Conservation (phyloP, 352 stramenopile genomes). For the Phytophthora meadii region DNA sequence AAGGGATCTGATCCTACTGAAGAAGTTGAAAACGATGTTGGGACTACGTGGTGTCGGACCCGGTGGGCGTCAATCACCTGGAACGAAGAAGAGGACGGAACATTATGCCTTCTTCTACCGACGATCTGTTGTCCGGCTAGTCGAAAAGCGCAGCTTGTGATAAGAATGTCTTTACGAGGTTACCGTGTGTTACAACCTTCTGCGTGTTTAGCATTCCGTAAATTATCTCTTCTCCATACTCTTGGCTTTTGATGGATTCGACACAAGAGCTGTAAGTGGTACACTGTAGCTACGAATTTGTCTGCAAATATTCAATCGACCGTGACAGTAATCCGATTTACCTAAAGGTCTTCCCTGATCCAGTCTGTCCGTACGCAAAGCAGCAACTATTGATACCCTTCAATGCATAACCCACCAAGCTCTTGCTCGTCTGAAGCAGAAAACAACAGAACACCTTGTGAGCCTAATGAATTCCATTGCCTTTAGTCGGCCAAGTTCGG, state of each 20-base stretch:
- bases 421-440: constrained; percentile 71
- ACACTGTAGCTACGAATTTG: background rate
- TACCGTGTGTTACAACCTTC: constrained; percentile 62
- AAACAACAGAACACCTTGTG: background rate
- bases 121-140: constrained; percentile 33
- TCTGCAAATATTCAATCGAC: constrained; percentile 76
- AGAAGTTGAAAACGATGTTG: constrained; percentile 63
- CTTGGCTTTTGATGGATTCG: constrained; percentile 56
- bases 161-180: constrained; percentile 33
- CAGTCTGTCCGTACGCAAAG: constrained; percentile 93
- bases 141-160: constrained; percentile 34
- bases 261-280: background rate
- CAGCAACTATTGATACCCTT: constrained; percentile 94
- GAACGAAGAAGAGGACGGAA: constrained; percentile 44
- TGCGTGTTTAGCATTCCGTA: constrained; percentile 86
- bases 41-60: constrained; percentile 61
- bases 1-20: constrained; percentile 66
- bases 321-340: constrained; percentile 84
- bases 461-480: too few species aligned
- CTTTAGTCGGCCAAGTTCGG: too few species aligned
- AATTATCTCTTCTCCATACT: constrained; percentile 84
- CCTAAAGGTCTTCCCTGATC: constrained; percentile 88
- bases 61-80: constrained; percentile 33
- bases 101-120: constrained; percentile 68
- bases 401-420: constrained; percentile 90